Percentiles rank a stretch among this genome's conserved stretches.
phyloP scores from a whole-genome alignment of 176 grass and related monocot species.

The Phragmites australis region DNA sequence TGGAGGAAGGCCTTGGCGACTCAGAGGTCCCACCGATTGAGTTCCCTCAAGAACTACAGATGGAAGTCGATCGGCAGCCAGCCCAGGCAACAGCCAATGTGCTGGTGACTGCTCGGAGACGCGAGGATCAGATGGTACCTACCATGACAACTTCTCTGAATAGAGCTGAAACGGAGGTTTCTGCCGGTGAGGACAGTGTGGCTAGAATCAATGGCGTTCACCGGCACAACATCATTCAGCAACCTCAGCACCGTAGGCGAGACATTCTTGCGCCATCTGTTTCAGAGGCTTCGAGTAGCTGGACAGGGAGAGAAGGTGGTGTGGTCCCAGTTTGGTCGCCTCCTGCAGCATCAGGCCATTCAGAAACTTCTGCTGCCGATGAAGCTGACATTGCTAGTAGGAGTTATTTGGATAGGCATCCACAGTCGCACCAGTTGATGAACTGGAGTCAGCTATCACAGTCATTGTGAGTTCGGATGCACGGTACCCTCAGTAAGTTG shows the following conservation, averaged over 20 bases:
- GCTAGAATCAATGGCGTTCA: conserved; percentile 47
- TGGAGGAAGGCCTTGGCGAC: conserved; percentile 92
- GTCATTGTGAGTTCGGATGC: conserved; percentile 66
- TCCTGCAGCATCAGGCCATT: conserved; percentile 63
- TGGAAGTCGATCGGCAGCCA: conserved; percentile 65
- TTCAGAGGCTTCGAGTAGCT: conserved; percentile 71
- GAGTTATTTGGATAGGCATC: conserved; percentile 68
- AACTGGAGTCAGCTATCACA: conserved; percentile 83
- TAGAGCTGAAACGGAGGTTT: conserved; percentile 68
- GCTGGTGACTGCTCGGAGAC: conserved; percentile 44
- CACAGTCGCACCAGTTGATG: conserved; percentile 67
- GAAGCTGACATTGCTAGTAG: conserved; percentile 63
- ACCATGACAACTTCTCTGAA: conserved; percentile 76
- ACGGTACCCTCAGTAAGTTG: conserved; percentile 27
- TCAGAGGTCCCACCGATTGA: conserved; percentile 65
- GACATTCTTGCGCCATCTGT: conserved; percentile 26
- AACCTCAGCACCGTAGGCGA: conserved; percentile 25
- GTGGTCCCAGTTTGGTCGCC: conserved; percentile 92
- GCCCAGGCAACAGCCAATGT: conserved; percentile 42
- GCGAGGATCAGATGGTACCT: conserved; percentile 86
- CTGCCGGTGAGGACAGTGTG: conserved; percentile 31
- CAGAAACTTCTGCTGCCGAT: conserved; percentile 55
- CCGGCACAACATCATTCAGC: conserved; percentile 39
- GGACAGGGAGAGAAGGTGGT: conserved; percentile 76
- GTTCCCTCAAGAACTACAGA: conserved; percentile 67